A percentile compares a stretch with the other conserved stretches of the same genome.
These are phyloP conservation scores for Microsporum ferrugineum DNA, from an alignment of 2,329 filamentous ascomycete species.

Conservation along the genomic window DNA sequence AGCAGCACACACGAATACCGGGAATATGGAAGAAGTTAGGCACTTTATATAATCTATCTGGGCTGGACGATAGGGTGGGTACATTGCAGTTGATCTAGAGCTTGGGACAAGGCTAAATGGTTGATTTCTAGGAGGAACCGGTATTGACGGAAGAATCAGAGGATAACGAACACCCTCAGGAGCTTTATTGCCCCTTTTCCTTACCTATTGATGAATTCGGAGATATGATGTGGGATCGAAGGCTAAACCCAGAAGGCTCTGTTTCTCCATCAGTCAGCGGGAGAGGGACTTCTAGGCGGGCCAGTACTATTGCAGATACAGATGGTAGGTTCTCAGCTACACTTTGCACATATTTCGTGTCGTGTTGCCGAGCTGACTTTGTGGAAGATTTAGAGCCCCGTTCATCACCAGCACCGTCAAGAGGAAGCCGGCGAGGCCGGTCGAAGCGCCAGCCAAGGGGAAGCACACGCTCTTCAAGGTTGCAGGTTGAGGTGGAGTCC, in stretches of 20 bases:
- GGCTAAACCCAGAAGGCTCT: slow-evolving; percentile 35
- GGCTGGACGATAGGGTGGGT: slow-evolving; percentile 71
- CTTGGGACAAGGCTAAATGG: background rate
- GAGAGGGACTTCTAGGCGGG: slow-evolving; percentile 28
- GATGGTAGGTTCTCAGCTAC: slow-evolving; percentile 29
- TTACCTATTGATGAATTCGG: slow-evolving; percentile 45
- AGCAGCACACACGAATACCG: slow-evolving; percentile 72
- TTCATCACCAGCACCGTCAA: slow-evolving; percentile 34
- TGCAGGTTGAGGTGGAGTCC: slow-evolving; percentile 31
- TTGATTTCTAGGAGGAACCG: slow-evolving; percentile 39
- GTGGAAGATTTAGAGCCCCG: slow-evolving; percentile 25
- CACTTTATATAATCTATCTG: slow-evolving; percentile 71
- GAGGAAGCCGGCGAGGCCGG: slow-evolving; percentile 28
- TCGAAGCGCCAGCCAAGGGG: slow-evolving; percentile 26
- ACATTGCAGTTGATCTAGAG: slow-evolving; percentile 22
- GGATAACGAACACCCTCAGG: slow-evolving; percentile 37
- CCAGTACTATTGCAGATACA: slow-evolving; percentile 38
- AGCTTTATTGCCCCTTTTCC: slow-evolving; percentile 55
- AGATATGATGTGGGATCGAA: slow-evolving; percentile 38
- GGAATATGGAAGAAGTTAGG: slow-evolving; percentile 84
- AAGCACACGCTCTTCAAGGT: slow-evolving; percentile 26
- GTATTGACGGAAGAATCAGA: slow-evolving; percentile 47
- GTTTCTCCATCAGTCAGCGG: slow-evolving; percentile 30
- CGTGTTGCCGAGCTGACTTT: background rate
- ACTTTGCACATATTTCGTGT: background rate